These are phyloP conservation scores for Cylindrotheca closterium DNA, from an alignment of 108 stramenopile genomes.

Conservation along the genomic window DNA sequence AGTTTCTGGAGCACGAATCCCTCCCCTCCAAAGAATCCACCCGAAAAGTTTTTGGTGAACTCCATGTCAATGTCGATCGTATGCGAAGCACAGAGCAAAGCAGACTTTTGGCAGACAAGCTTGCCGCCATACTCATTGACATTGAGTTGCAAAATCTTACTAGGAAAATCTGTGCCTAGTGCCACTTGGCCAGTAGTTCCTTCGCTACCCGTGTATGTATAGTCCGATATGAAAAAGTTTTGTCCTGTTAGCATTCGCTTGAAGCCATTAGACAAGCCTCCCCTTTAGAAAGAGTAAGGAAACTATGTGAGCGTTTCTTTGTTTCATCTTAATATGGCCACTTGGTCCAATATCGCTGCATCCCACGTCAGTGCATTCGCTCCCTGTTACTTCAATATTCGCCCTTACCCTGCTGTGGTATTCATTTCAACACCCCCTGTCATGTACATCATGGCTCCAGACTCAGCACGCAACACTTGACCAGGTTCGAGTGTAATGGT, in stretches of 20 bases:
- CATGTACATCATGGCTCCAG: constrained; percentile 92
- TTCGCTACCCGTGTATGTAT: constrained; percentile 50
- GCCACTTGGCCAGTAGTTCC: constrained; percentile 69
- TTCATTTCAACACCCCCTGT: constrained; percentile 87
- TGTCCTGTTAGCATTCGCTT: constrained; percentile 88
- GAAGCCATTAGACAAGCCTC: constrained; percentile 61
- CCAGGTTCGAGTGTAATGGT: constrained; percentile 66
- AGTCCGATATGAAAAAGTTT: constrained; percentile 89
- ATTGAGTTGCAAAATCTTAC: constrained; percentile 81
- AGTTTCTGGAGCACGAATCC: constrained; percentile 89
- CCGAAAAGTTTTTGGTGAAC: constrained; percentile 72
- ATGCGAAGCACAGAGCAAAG: constrained; percentile 81
- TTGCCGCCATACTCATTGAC: constrained; percentile 78
- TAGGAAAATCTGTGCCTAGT: constrained; percentile 90
- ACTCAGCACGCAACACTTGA: constrained; percentile 85
- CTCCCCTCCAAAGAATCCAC: constrained; percentile 93
- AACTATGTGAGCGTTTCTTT: no score
- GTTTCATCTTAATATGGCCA: no score
- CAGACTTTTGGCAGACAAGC: constrained; percentile 90
- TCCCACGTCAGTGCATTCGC: no score
- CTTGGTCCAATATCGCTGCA: no score
- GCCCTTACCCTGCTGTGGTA: constrained; percentile 80
- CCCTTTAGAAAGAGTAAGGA: constrained; percentile 1
- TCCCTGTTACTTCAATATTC: no score
- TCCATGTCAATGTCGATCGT: constrained; percentile 85